Evolutionary conservation across 768 basidiomycete species (phyloP), one percentile per base, ranked within the genome.

Genomic region (Saitozyma sp.): DNA sequence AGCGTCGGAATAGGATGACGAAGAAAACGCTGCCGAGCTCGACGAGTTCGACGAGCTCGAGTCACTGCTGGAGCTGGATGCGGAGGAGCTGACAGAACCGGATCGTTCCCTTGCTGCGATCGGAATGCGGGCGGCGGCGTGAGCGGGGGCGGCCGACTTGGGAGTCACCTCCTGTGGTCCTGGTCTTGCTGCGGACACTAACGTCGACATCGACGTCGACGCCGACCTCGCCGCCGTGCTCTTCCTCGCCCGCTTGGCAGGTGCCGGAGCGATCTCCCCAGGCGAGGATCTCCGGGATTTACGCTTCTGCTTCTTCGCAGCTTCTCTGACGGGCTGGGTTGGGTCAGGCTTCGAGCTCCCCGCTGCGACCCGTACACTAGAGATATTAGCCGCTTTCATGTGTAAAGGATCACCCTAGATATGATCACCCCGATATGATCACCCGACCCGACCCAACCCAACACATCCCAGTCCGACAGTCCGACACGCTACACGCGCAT

Each of bases 291-390:
- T 29, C 29, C 29, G 29, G 29, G 29, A 29, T 29, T 62, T 60
- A 5, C 59, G n/a, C 53, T 48, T 55, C 54, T 55, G n/a, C 53
- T 48, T 55, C 54, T 55, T 48, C 54, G 10, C 51, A 29, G 50
- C 10, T n/a, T n/a, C n/a, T 9, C 20, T 50, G 10, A 16, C 14
- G 11, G 53, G 19, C 37, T 50, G 9, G 39, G 38, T 3, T 29
- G 14, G 42, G 29, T 20, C n/a, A 45, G 39, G 16, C 54, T 41
- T 58, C 42, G 66, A 67, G 55, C 60, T 64, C 9, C 58, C 62
- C 8, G 66, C 56, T 14, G 61, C 56, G 13, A 65, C 49, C 41
- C 61, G 43, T 6, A 70, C 69, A 19, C 70, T 71, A 39, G 3
- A 13, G 54, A 57, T 2, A 62, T 19, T 19, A 48, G 17, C 29